Evolutionary conservation across 768 basidiomycete genomes (phyloP).

Genomic region (Termitomyces sp.): DNA sequence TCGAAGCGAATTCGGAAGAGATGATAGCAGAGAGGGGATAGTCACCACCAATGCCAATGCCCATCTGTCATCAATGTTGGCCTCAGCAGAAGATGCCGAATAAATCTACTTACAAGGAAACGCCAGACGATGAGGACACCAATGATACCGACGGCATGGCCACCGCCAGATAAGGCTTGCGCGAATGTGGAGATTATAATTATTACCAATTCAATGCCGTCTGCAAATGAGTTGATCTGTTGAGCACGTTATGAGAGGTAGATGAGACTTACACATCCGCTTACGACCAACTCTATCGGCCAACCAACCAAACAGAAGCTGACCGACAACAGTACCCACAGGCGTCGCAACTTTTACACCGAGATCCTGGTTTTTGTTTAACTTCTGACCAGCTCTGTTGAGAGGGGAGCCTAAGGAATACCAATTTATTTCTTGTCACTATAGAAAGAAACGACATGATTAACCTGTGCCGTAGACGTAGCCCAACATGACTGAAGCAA

Average conservation of each 20-base stretch:
- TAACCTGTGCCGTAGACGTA: conserved; percentile 17
- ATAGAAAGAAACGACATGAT: background rate
- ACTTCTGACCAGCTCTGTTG: conserved; percentile 20
- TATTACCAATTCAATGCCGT: conserved; percentile 72
- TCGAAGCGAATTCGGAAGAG: conserved; percentile 83
- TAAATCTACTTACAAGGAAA: conserved; percentile 42
- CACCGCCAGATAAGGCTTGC: conserved; percentile 74
- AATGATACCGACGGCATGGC: conserved; percentile 62
- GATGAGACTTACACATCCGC: conserved; percentile 57
- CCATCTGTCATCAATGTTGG: conserved; percentile 38
- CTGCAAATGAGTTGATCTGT: conserved; percentile 21
- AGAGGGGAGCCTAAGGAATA: conserved; percentile 7
- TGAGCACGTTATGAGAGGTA: background rate
- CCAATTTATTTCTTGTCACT: background rate
- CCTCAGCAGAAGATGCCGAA: conserved; percentile 15
- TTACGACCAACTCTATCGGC: conserved; percentile 75
- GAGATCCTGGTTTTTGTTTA: conserved; percentile 61
- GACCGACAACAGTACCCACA: conserved; percentile 71
- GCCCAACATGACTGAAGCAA: conserved; percentile 79
- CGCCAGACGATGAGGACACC: conserved; percentile 81
- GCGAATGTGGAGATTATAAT: conserved; percentile 78
- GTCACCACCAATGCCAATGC: conserved; percentile 84
- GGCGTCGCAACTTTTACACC: conserved; percentile 77
- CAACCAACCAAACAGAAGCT: conserved; percentile 75
- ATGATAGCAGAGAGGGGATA: conserved; percentile 85